A percentile compares a stretch with the other conserved stretches of the same genome.
phyloP scores from a whole-genome alignment of 768 basidiomycete species.

The Collybia sordida region DNA sequence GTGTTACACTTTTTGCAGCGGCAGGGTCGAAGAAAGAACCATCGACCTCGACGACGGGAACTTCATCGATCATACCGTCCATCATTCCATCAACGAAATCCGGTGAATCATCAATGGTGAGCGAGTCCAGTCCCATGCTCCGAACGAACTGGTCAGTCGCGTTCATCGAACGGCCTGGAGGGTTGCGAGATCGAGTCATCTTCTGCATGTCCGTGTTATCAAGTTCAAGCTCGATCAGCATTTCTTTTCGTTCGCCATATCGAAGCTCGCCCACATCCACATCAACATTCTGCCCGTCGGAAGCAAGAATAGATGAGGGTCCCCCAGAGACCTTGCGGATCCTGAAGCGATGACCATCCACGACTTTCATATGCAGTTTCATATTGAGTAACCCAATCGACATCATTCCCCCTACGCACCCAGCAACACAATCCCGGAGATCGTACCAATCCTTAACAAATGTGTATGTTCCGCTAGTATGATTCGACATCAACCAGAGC shows the following conservation, averaged over 20 bases:
- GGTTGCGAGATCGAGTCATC: constrained; percentile 24
- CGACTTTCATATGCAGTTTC: constrained; percentile 94
- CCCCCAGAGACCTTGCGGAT: constrained; percentile 95
- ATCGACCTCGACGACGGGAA: constrained; percentile 94
- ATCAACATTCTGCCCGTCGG: constrained; percentile 94
- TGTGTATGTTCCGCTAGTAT: constrained; percentile 95
- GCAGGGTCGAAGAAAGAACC: constrained; percentile 94
- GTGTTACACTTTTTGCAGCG: constrained; percentile 78
- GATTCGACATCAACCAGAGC: constrained; percentile 98
- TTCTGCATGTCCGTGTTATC: constrained; percentile 68
- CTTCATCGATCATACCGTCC: constrained; percentile 96
- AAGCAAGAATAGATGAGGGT: constrained; percentile 79
- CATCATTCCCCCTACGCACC: constrained; percentile 96
- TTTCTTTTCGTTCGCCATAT: constrained; percentile 97
- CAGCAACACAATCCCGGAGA: constrained; percentile 87
- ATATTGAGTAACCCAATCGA: constrained; percentile 90
- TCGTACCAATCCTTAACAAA: constrained; percentile 99
- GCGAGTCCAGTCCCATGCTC: constrained; percentile 77
- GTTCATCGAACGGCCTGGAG: constrained; percentile 47
- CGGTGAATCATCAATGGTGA: constrained; percentile 67
- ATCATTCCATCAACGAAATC: constrained; percentile 90
- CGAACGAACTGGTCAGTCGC: constrained; percentile 90
- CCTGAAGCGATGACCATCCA: constrained; percentile 87
- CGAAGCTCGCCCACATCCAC: constrained; percentile 92
- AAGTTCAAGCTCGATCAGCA: constrained; percentile 94